A percentile compares a stretch with the other conserved stretches of the same genome.
Conservation (phyloP, 2,329 filamentous ascomycete species). For the Hypoxylon sp. region DNA sequence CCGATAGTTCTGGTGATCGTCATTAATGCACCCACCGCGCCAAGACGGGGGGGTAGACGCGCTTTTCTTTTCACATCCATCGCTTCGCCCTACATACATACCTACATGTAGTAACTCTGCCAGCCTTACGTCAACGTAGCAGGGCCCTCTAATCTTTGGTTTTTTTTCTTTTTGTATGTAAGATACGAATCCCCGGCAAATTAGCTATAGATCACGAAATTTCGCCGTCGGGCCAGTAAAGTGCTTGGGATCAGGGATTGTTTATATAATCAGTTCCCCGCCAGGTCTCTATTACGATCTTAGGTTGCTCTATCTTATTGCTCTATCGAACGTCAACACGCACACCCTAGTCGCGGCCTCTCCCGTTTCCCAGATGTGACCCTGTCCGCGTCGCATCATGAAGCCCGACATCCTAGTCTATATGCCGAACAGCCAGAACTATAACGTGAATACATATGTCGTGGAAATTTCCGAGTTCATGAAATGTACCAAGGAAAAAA, state of each 20-base stretch:
- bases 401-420: constrained; percentile 37
- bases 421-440: constrained; percentile 35
- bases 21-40: constrained; percentile 48
- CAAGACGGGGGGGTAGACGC: constrained; percentile 36
- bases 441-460: constrained; percentile 25
- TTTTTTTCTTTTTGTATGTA: no score
- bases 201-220: constrained; percentile 3
- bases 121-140: constrained; percentile 5
- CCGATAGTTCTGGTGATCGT: constrained; percentile 53
- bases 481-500: constrained; percentile 2
- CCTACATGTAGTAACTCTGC: background rate
- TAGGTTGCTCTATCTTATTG: background rate
- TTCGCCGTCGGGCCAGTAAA: background rate
- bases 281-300: constrained; percentile 9
- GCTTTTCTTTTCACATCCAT: constrained; percentile 10
- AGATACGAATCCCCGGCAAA: background rate
- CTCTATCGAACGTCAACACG: constrained; percentile 14
- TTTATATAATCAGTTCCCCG: constrained; percentile 3
- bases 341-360: background rate
- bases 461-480: constrained; percentile 20
- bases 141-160: background rate
- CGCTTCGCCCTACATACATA: background rate
- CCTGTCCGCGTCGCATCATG: constrained; percentile 1
- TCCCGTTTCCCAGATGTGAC: constrained; percentile 24
- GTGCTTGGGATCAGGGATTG: background rate